Conservation (phyloP, 495 filamentous ascomycete genomes). For the Hypoxylon intermedium region DNA sequence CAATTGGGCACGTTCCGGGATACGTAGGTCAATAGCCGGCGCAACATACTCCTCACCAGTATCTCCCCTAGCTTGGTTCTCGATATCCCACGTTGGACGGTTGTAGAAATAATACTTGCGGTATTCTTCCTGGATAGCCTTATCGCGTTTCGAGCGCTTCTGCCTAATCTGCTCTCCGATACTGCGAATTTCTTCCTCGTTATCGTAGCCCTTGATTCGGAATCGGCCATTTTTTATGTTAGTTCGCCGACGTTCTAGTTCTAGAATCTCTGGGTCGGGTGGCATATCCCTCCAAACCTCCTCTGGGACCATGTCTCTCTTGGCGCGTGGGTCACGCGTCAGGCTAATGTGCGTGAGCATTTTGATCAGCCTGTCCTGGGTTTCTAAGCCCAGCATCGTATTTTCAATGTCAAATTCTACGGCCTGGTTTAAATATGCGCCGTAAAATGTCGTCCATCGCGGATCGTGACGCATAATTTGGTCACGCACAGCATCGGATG, state of each 20-base stretch:
- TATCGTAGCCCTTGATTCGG: slow-evolving; percentile 14
- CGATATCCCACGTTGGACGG: slow-evolving; percentile 43
- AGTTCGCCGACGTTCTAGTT: slow-evolving; percentile 29
- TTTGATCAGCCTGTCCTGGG: slow-evolving; percentile 18
- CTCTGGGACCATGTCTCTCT: slow-evolving; percentile 27
- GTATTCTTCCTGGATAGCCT: slow-evolving; percentile 26
- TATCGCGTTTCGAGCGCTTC: slow-evolving; percentile 24
- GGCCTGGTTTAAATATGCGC: slow-evolving; percentile 29
- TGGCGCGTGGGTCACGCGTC: slow-evolving; percentile 37
- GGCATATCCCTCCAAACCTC: slow-evolving; percentile 27
- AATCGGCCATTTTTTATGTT: slow-evolving; percentile 33
- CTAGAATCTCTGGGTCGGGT: slow-evolving; percentile 31
- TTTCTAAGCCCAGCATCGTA: slow-evolving; percentile 20
- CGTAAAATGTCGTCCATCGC: slow-evolving; percentile 29
- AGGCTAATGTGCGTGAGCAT: slow-evolving; percentile 37
- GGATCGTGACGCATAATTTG: slow-evolving; percentile 32
- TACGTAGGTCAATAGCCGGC: slow-evolving; percentile 30
- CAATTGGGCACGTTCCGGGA: slow-evolving; percentile 28
- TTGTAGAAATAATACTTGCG: slow-evolving; percentile 38
- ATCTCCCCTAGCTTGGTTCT: slow-evolving; percentile 31
- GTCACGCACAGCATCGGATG: not conserved
- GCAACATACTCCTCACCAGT: slow-evolving; percentile 31
- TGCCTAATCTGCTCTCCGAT: slow-evolving; percentile 18
- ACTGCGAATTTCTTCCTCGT: slow-evolving; percentile 20
- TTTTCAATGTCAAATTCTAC: slow-evolving; percentile 31